A percentile compares a stretch with the other conserved stretches of the same genome.
phyloP scores from a whole-genome alignment of 108 stramenopile species.

The Cyclotella kingstonii region DNA sequence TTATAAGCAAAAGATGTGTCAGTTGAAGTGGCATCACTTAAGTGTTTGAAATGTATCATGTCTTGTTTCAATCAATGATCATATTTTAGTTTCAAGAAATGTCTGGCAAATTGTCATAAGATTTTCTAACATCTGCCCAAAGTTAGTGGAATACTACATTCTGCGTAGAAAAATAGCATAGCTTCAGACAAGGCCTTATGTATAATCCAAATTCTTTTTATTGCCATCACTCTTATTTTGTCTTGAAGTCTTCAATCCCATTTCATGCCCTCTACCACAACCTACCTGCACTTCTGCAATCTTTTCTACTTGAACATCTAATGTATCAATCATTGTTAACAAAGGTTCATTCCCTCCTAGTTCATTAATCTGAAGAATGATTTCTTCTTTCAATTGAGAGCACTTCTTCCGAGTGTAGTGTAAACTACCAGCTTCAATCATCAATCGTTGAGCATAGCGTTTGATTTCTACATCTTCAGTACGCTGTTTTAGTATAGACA shows the following conservation, averaged over 20 bases:
- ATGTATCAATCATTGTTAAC: slow-evolving; percentile 54
- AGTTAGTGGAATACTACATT: too few species aligned
- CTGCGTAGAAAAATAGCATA: too few species aligned
- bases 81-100: too few species aligned
- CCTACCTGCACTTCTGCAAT: slow-evolving; percentile 29
- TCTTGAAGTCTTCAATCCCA: not conserved
- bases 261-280: not conserved
- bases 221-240: not conserved
- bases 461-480: slow-evolving; percentile 92
- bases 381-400: slow-evolving; percentile 50
- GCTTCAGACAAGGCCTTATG: too few species aligned
- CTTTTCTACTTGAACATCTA: slow-evolving; percentile 75
- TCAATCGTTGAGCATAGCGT: slow-evolving; percentile 74
- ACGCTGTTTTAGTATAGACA: slow-evolving; percentile 91
- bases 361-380: slow-evolving; percentile 54
- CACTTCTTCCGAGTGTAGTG: slow-evolving; percentile 73
- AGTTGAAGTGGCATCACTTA: too few species aligned
- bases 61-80: too few species aligned
- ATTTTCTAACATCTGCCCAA: too few species aligned
- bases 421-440: slow-evolving; percentile 75
- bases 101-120: too few species aligned
- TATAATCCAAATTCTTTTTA: slow-evolving; percentile 27
- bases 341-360: slow-evolving; percentile 79
- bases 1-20: too few species aligned
- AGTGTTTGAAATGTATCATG: too few species aligned